These are phyloP conservation scores for Diophrys sp. DNA, from an alignment of 73 alveolate genomes.

Conservation along the genomic window DNA sequence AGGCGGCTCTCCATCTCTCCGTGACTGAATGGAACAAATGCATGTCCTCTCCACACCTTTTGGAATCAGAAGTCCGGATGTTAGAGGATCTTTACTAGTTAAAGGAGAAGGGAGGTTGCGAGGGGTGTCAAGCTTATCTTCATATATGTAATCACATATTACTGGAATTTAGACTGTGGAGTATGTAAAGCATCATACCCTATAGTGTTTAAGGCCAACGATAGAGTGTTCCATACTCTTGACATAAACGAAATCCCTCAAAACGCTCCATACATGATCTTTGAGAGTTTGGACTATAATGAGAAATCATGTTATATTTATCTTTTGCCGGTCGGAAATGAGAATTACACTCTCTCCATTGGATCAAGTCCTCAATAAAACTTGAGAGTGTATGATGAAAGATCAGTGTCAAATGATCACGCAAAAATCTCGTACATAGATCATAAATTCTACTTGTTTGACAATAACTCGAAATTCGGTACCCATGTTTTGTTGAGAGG, in stretches of 20 bases:
- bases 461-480: constrained; percentile 78
- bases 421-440: constrained; percentile 24
- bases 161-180: constrained; percentile 64
- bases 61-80: too few species aligned
- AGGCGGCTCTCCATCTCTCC: too few species aligned
- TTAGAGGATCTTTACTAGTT: too few species aligned
- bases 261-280: constrained; percentile 34
- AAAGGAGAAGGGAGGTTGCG: too few species aligned
- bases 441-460: constrained; percentile 39
- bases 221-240: constrained; percentile 36
- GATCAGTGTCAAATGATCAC: constrained; percentile 75
- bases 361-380: constrained; percentile 83
- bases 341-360: constrained; percentile 23
- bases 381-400: constrained; percentile 61
- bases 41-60: too few species aligned
- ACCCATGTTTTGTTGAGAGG: constrained; percentile 74
- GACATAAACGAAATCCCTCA: constrained; percentile 47
- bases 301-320: constrained; percentile 39
- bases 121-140: too few species aligned
- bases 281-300: constrained; percentile 53
- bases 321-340: constrained; percentile 28
- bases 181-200: constrained; percentile 68
- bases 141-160: too few species aligned
- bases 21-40: too few species aligned
- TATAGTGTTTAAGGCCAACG: constrained; percentile 40